Base-by-base conservation (phyloP, 2,329 filamentous ascomycete genomes). In the Verticillium zaregamsianum region DNA sequence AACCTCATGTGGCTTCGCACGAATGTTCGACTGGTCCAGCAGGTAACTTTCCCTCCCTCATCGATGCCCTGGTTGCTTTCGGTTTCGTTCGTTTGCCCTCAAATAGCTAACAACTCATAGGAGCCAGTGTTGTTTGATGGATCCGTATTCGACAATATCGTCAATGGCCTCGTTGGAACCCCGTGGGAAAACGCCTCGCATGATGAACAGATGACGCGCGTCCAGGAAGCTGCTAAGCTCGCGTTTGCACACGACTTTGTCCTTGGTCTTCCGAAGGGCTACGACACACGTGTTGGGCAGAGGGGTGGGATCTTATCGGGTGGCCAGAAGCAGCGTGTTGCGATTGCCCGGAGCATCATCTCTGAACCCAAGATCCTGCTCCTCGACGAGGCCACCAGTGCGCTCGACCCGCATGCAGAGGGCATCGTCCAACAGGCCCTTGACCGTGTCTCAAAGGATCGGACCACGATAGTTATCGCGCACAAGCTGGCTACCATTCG, bases 331-430 rank as follows among this genome's bases (percentile, higher is more conserved):
- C 87, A 90, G 66, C 78, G 87, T 11, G 77, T 90, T 31, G 83
- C 86, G 0, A 89, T 90, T 60, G 75, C 75, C 3, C 70, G 76
- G 33, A 73, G 72, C 49, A 72, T 79, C 49, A 69, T 79, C n/a
- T 71, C 70, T 1, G 64, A 74, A 32, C 75, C 76, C 8, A 73
- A 72, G 55, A 84, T 90, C 40, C 75, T 90, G 0, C 80, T 90
- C 15, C 73, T 90, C 2, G 87, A 90, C 62, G 87, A 90, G 72
- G 87, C 87, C 0, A 90, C 87, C 0, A 84, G 80, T 56, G 84
- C 86, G 0, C 68, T 79, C 23, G 74, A 77, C 55, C 69, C 72
- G 1, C 70, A 76, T 11, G 71, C 76, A 1, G 76, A 79, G 54
- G 71, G 74, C 1, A 75, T 82, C 17, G 83, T 87, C 1, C 83